Conservation (phyloP, 768 basidiomycete species). For the Leccinellum luteum region DNA sequence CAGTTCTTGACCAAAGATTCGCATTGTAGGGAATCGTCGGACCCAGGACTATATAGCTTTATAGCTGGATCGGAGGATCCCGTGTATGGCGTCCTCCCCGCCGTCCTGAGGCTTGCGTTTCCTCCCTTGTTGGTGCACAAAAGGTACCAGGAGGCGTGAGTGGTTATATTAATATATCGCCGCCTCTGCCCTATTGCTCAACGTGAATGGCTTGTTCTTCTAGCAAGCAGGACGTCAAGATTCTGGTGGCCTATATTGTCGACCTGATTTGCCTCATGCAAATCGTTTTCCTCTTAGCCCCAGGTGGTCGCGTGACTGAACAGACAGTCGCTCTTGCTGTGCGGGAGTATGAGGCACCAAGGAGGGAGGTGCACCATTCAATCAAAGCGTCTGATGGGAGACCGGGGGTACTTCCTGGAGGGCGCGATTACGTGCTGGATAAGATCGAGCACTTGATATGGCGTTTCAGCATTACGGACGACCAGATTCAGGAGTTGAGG, state of each 20-base stretch:
- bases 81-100: background rate
- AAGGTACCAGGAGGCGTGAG: conserved; percentile 9
- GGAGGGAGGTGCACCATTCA: background rate
- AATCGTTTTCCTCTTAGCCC: conserved; percentile 6
- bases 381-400: background rate
- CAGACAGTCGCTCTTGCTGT: background rate
- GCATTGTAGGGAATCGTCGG: background rate
- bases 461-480: conserved; percentile 12
- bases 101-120: background rate
- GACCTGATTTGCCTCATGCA: conserved; percentile 20
- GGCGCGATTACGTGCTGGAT: conserved; percentile 8
- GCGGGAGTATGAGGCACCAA: background rate
- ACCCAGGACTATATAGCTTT: background rate
- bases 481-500: conserved; percentile 2
- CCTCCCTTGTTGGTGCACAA: background rate
- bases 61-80: background rate
- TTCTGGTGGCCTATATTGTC: conserved; percentile 12
- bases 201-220: background rate
- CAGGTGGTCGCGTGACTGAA: background rate
- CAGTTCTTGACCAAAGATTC: background rate
- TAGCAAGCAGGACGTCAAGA: conserved; percentile 9
- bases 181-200: background rate
- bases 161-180: background rate
- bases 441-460: conserved; percentile 13
- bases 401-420: conserved; percentile 1